These are phyloP conservation scores for Oropetium thomaeum DNA, from an alignment of 176 grass and related monocot species.

Conservation along the genomic window DNA sequence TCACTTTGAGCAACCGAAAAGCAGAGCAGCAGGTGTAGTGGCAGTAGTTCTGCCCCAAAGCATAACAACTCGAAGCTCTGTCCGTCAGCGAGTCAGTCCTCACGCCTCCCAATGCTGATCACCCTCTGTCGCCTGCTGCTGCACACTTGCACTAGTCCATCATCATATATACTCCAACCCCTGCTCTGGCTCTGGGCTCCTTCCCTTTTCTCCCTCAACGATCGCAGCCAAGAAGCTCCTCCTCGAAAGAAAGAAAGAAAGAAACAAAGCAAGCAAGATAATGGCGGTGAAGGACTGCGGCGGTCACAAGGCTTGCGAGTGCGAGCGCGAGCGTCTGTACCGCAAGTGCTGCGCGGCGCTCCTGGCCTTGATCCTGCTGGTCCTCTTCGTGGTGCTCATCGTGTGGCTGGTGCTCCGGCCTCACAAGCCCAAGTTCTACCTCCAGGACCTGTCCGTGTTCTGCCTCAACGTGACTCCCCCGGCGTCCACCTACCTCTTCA, in stretches of 20 bases:
- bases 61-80: neutral
- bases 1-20: neutral
- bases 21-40: neutral
- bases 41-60: neutral
- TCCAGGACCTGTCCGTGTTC: constrained; percentile 64
- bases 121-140: neutral
- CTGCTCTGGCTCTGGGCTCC: neutral
- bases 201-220: neutral
- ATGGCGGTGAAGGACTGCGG: constrained; percentile 57
- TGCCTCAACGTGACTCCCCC: constrained; percentile 76
- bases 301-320: constrained; percentile 42
- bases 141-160: too few species aligned
- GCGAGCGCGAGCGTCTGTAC: constrained; percentile 2
- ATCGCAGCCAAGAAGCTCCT: neutral
- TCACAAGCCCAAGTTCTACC: constrained; percentile 65
- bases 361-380: neutral
- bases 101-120: constrained; percentile 38
- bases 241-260: too few species aligned
- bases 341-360: neutral
- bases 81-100: neutral
- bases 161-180: constrained; percentile 26
- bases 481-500: constrained; percentile 30
- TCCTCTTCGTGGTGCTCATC: constrained; percentile 36
- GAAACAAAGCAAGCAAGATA: neutral
- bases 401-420: constrained; percentile 58